A percentile compares a stretch with the other conserved stretches of the same genome.
These are phyloP conservation scores for Glaciozyma antarctica DNA, from an alignment of 768 basidiomycete species.

Conservation along the genomic window DNA sequence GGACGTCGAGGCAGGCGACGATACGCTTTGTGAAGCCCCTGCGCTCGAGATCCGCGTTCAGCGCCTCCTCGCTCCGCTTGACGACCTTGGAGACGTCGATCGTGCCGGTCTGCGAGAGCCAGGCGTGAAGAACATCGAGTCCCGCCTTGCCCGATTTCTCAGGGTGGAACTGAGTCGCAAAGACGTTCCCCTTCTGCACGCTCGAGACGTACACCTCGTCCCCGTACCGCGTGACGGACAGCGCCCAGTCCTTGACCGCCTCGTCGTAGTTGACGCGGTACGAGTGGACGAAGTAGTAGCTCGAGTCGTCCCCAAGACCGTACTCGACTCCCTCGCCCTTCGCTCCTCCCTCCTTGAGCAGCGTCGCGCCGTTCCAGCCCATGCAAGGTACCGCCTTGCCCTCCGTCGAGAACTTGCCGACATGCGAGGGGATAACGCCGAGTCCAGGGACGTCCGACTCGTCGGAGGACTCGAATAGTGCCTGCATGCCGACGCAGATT, in stretches of 20 bases:
- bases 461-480: constrained; percentile 76
- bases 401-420: constrained; percentile 52
- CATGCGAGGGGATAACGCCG: constrained; percentile 74
- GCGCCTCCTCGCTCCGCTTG: neutral
- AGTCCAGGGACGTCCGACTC: constrained; percentile 73
- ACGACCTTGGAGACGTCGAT: constrained; percentile 18
- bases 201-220: constrained; percentile 78
- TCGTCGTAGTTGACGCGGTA: constrained; percentile 71
- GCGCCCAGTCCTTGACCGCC: constrained; percentile 59
- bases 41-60: constrained; percentile 26
- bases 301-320: constrained; percentile 46
- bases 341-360: constrained; percentile 42
- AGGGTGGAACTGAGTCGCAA: constrained; percentile 93
- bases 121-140: constrained; percentile 63
- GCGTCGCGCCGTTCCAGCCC: constrained; percentile 65
- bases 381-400: constrained; percentile 90
- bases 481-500: constrained; percentile 97
- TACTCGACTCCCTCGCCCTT: constrained; percentile 45
- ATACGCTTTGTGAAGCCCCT: constrained; percentile 82
- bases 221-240: constrained; percentile 89
- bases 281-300: constrained; percentile 97
- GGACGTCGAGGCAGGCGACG: constrained; percentile 94
- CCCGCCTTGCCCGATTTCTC: constrained; percentile 92
- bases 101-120: constrained; percentile 47
- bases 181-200: constrained; percentile 72